Percentiles rank a stretch among this genome's conserved stretches.
Evolutionary conservation across 2,329 filamentous ascomycete genomes (phyloP).

Genomic region (Colletotrichum sp.): DNA sequence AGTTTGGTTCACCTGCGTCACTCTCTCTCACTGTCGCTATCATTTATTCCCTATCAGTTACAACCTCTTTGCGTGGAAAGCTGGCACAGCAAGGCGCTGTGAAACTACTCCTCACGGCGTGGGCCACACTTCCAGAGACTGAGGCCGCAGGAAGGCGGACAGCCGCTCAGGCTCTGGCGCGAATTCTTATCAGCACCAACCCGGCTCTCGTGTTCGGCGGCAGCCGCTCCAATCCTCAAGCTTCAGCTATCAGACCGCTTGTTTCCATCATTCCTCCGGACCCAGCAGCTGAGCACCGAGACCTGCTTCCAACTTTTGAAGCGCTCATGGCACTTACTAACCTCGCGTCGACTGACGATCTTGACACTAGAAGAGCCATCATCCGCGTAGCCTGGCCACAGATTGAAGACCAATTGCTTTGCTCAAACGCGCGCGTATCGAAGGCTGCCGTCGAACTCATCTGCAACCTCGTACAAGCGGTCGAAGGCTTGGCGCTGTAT

Average conservation of each 20-base stretch:
- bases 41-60: constrained; percentile 77
- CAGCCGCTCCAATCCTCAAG: constrained; percentile 74
- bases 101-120: constrained; percentile 78
- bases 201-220: constrained; percentile 84
- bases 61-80: constrained; percentile 74
- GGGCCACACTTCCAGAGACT: constrained; percentile 63
- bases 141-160: constrained; percentile 55
- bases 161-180: constrained; percentile 81
- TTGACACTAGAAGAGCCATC: constrained; percentile 69
- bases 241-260: constrained; percentile 83
- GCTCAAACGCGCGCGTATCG: constrained; percentile 75
- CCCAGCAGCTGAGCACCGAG: constrained; percentile 66
- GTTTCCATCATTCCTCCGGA: constrained; percentile 74
- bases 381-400: constrained; percentile 75
- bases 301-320: constrained; percentile 90
- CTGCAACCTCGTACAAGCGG: constrained; percentile 83
- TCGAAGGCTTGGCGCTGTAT: constrained; percentile 71
- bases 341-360: constrained; percentile 79
- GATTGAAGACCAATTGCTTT: constrained; percentile 84
- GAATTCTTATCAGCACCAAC: constrained; percentile 86
- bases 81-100: constrained; percentile 95
- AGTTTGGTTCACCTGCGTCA: constrained; percentile 72
- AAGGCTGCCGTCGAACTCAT: constrained; percentile 87
- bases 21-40: constrained; percentile 78
- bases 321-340: constrained; percentile 92